Conservation (phyloP, 2,329 filamentous ascomycete genomes). For the Fusarium sp. region DNA sequence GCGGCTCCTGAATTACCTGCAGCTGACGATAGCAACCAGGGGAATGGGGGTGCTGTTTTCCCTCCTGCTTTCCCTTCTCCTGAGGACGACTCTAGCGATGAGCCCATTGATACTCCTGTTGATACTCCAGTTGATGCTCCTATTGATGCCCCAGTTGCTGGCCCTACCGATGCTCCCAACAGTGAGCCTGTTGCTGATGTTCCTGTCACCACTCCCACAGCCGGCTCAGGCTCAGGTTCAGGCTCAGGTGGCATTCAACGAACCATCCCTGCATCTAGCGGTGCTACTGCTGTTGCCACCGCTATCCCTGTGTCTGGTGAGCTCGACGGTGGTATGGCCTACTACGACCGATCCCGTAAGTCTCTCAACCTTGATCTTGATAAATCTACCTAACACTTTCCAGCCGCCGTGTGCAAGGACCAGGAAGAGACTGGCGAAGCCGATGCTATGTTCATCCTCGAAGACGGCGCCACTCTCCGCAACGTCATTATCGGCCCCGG, state of each 20-base stretch:
- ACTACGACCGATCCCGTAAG: slow-evolving; percentile 45
- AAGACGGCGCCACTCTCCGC: slow-evolving; percentile 63
- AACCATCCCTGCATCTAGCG: slow-evolving; percentile 41
- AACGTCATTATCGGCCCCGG: slow-evolving; percentile 67
- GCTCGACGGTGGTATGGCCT: slow-evolving; percentile 40
- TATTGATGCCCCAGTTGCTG: background rate
- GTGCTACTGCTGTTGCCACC: slow-evolving; percentile 32
- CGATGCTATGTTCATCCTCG: slow-evolving; percentile 64
- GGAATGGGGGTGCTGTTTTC: background rate
- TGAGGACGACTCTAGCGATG: background rate
- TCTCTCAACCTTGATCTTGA: too few relatives aligned
- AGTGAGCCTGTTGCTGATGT: background rate
- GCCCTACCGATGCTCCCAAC: slow-evolving; percentile 3
- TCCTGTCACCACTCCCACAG: slow-evolving; percentile 4
- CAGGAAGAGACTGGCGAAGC: slow-evolving; percentile 48
- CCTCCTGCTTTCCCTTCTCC: slow-evolving; percentile 3
- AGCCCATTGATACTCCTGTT: slow-evolving; percentile 2
- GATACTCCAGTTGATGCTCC: too few relatives aligned
- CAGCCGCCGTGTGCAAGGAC: slow-evolving; percentile 46
- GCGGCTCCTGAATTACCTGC: background rate
- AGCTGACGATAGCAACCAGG: background rate
- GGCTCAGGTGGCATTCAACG: slow-evolving; percentile 33
- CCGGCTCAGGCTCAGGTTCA: slow-evolving; percentile 13
- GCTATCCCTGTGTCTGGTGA: slow-evolving; percentile 41
- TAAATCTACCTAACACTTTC: slow-evolving; percentile 2